Percentiles rank a stretch among this genome's conserved stretches.
phyloP scores from a whole-genome alignment of 306 rosid species.

The Begonia fuchsioides region DNA sequence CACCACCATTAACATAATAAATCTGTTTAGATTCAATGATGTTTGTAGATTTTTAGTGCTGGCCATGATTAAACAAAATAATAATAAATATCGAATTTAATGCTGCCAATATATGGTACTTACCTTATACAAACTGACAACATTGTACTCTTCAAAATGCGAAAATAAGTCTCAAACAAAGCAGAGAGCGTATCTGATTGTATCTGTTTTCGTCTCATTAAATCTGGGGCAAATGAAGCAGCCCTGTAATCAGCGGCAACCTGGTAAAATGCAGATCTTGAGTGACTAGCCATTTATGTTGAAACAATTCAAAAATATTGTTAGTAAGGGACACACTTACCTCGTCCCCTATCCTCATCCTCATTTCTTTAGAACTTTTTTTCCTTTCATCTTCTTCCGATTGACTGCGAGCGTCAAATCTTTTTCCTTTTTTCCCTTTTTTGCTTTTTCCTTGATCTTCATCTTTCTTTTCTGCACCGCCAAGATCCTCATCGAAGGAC shows the following conservation, averaged over 20 bases:
- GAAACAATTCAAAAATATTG: constrained; percentile 9
- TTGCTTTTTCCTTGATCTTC: constrained; percentile 41
- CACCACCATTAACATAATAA: no score
- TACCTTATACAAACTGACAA: constrained; percentile 40
- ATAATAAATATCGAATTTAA: no score
- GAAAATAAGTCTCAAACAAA: constrained; percentile 85
- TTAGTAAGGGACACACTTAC: constrained; percentile 21
- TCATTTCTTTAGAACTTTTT: constrained; percentile 45
- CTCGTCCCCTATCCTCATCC: constrained; percentile 68
- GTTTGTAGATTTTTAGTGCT: no score
- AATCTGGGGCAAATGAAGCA: constrained; percentile 62
- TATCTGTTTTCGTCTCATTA: constrained; percentile 49
- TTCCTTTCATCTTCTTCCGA: constrained; percentile 49
- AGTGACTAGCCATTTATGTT: constrained; percentile 5
- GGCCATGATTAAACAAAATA: no score
- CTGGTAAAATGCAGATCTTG: constrained; percentile 20
- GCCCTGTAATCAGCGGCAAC: constrained; percentile 94
- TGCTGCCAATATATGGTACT: not conserved
- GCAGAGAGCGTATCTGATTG: constrained; percentile 88
- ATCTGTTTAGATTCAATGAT: no score
- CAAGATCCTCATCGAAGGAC: constrained; percentile 68
- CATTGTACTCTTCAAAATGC: constrained; percentile 70
- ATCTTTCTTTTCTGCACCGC: constrained; percentile 39
- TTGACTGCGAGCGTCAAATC: constrained; percentile 39
- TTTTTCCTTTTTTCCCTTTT: constrained; percentile 49